phyloP scores from a whole-genome alignment of 371 early-diverging fungal species.

The Rhizopus microsporus region DNA sequence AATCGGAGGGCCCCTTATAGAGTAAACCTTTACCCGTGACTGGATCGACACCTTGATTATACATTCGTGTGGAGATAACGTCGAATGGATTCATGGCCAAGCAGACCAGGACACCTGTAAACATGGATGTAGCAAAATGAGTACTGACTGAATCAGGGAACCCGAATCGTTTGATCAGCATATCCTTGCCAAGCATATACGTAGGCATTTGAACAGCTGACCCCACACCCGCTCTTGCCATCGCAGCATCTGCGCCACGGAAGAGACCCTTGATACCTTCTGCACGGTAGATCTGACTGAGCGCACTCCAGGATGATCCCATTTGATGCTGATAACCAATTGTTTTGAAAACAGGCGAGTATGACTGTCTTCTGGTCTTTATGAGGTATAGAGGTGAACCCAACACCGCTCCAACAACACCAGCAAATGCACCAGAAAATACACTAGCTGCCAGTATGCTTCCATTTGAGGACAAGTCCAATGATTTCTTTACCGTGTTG shows the following conservation, averaged over 20 bases:
- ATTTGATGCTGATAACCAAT: constrained; percentile 94
- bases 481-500: constrained; percentile 20
- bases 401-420: constrained; percentile 80
- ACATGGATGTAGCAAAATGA: constrained; percentile 80
- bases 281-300: constrained; percentile 63
- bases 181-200: constrained; percentile 82
- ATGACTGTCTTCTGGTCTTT: constrained; percentile 95
- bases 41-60: constrained; percentile 83
- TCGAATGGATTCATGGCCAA: constrained; percentile 97
- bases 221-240: constrained; percentile 90
- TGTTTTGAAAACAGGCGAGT: constrained; percentile 67
- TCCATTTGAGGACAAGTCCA: constrained; percentile 26
- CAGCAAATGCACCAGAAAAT: constrained; percentile 64
- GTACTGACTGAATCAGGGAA: constrained; percentile 66
- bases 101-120: constrained; percentile 86
- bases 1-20: constrained; percentile 83
- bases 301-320: constrained; percentile 64
- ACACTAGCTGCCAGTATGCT: constrained; percentile 62
- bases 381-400: constrained; percentile 91
- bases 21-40: constrained; percentile 63
- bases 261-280: constrained; percentile 83
- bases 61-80: constrained; percentile 93
- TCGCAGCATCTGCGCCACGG: constrained; percentile 88
- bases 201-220: constrained; percentile 91
- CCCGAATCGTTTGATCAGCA: constrained; percentile 62